Conservation (phyloP, 2,329 filamentous ascomycete species). For the Microcyclospora pomicola region DNA sequence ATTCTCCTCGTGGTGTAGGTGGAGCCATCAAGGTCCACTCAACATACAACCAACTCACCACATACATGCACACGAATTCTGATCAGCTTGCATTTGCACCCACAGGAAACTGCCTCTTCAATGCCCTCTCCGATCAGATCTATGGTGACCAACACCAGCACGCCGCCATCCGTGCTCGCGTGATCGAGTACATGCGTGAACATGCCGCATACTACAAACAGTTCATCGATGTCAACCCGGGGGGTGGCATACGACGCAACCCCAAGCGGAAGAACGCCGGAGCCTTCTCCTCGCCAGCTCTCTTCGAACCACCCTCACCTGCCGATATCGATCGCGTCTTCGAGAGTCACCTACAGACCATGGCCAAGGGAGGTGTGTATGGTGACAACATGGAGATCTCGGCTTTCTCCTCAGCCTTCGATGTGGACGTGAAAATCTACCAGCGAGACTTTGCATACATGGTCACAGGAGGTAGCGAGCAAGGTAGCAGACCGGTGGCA, state of each 20-base stretch:
- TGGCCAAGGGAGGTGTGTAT: conserved; percentile 47
- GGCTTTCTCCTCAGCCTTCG: conserved; percentile 49
- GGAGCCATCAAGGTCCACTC: not conserved
- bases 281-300: conserved; percentile 32
- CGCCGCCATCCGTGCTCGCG: conserved; percentile 42
- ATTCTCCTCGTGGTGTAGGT: not conserved
- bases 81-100: conserved; percentile 2
- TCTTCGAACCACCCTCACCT: conserved; percentile 34
- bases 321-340: conserved; percentile 41
- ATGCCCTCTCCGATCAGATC: conserved; percentile 53
- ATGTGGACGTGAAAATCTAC: conserved; percentile 50
- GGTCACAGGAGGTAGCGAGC: conserved; percentile 29
- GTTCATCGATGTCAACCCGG: conserved; percentile 44
- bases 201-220: conserved; percentile 49
- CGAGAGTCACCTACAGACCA: conserved; percentile 42
- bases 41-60: not conserved
- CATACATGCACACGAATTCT: conserved; percentile 1
- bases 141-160: conserved; percentile 47
- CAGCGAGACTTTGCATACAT: conserved; percentile 39
- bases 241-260: conserved; percentile 42
- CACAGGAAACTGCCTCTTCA: conserved; percentile 56
- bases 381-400: conserved; percentile 55
- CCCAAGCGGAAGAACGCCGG: conserved; percentile 44
- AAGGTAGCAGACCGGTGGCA: conserved; percentile 24
- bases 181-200: conserved; percentile 49